phyloP scores from a whole-genome alignment of 2,329 filamentous ascomycete species.

The Talaromyces sp. region DNA sequence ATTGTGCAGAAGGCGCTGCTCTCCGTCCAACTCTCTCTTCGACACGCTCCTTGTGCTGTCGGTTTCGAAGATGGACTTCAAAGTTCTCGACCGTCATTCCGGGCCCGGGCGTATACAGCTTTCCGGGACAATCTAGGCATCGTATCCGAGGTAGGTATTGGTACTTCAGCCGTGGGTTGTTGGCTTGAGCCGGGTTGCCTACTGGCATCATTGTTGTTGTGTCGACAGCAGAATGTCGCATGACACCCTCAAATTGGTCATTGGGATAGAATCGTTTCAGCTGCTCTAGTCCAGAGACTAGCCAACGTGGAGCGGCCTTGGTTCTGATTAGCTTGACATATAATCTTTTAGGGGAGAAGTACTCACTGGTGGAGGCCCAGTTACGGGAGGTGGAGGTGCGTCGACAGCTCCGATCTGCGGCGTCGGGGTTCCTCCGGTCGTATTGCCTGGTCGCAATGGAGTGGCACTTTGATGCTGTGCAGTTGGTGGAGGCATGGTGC shows the following conservation, averaged over 20 bases:
- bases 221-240: slow-evolving; percentile 84
- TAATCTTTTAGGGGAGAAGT: neutral
- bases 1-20: neutral
- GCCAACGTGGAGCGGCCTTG: slow-evolving; percentile 84
- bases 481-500: slow-evolving; percentile 45
- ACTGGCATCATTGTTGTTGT: slow-evolving; percentile 61
- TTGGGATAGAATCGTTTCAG: slow-evolving; percentile 67
- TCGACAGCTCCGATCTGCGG: slow-evolving; percentile 42
- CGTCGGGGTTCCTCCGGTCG: slow-evolving; percentile 20
- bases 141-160: slow-evolving; percentile 85
- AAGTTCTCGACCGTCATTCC: slow-evolving; percentile 84
- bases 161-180: slow-evolving; percentile 61
- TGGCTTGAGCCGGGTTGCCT: slow-evolving; percentile 45
- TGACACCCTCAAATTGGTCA: slow-evolving; percentile 80
- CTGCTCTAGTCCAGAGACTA: slow-evolving; percentile 64
- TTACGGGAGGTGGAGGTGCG: slow-evolving; percentile 36
- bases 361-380: slow-evolving; percentile 40
- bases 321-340: slow-evolving; percentile 8
- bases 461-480: slow-evolving; percentile 20
- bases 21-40: slow-evolving; percentile 40
- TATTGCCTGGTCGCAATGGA: slow-evolving; percentile 20
- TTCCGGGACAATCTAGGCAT: slow-evolving; percentile 87
- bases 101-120: slow-evolving; percentile 86
- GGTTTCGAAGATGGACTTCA: slow-evolving; percentile 84
- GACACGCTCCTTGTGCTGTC: slow-evolving; percentile 69